Evolutionary conservation across 2,329 filamentous ascomycete species (phyloP), one percentile per base, ranked within the genome.

Genomic region (Neofusicoccum sp.): DNA sequence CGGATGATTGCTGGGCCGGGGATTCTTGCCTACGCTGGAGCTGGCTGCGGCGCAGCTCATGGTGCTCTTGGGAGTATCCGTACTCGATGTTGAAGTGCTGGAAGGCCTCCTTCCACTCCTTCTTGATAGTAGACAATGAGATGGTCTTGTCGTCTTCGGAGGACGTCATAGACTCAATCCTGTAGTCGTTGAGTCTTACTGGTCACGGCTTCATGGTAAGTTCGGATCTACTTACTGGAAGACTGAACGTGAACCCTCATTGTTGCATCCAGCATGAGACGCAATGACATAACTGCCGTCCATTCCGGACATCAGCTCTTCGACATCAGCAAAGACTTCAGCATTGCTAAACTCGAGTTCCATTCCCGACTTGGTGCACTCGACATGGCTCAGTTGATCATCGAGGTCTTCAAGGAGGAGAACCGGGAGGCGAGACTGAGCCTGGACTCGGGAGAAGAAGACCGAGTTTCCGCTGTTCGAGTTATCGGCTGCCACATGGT

Each of bases 321-420:
- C 69, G 3, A 71, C 71, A 50, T 73, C 73, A 33, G 66, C 66
- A 9, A 72, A 69, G 3, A 69, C 68, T 3, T 66, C 56, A 1
- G 61, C 48, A 52, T 73, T 70, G 3, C 68, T 68, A 43, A 78
- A 76, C 22, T 66, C 66, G 9, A 78, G 65, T 47, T 66, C 69
- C 50, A 78, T 71, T 41, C 41, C 67, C 4, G 67, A 68, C 9
- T 65, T 56, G 1, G 61, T 62, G 52, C 75, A 78, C 37, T 70
- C 56, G 2, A 77, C 69, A 61, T 70, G 66, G 34, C 69, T 63
- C 33, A 77, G 58, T 54, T 73, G 70, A 49, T 76, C 70, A 44
- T 78, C 75, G 50, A 76, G 69, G 34, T 77, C 75, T 61, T 78
- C 76, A 4, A 78, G 64, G 28, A 70, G 67, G 29, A 77, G 59